Evolutionary conservation across 768 basidiomycete genomes (phyloP), one percentile per base, ranked within the genome.

Genomic region (Naganishia antarctica): DNA sequence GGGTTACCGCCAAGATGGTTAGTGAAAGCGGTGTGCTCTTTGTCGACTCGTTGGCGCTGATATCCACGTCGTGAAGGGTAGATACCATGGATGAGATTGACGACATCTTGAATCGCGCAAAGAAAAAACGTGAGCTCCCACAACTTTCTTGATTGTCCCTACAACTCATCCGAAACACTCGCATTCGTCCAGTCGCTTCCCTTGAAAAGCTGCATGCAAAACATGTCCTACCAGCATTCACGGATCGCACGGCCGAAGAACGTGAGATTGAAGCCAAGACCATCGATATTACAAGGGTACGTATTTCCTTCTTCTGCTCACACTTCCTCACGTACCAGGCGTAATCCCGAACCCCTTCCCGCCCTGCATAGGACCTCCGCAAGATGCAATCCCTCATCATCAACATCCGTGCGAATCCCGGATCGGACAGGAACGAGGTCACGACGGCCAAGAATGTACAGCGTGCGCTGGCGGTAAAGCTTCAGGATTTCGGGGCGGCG

Each of bases 201-300:
- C 86, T 99, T 43, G 96, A 98, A 78, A 96, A 89, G 76, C 85
- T 99, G 4, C 94, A 99, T 70, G 90, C 94, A 69, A 96, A 90
- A 76, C 93, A 96, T 77, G 88, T 87, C 63, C 84, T 99, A 6
- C 96, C 96, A 69, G 94, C 93, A 0, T 99, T 99, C 76, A 84
- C 91, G 74, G 96, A 99, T 83, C 88, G 96, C 59, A 82, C 88
- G 1, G 86, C 86, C 4, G 94, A 99, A 79, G 94, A 98, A 79
- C 83, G 86, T 66, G 93, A 98, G 76, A 99, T 99, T 66, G 89
- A 96, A 74, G 77, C 82, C 23, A 81, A 88, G 51, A 93, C 93
- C 3, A 84, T 83, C 41, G 87, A 89, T 71, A 90, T 99, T 78
- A 99, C 94, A 49, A 84, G 87, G 71, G 93, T 91, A 73, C 69